These are phyloP conservation scores for Narthecium ossifragum DNA, from an alignment of 106 monocot species.

Conservation along the genomic window DNA sequence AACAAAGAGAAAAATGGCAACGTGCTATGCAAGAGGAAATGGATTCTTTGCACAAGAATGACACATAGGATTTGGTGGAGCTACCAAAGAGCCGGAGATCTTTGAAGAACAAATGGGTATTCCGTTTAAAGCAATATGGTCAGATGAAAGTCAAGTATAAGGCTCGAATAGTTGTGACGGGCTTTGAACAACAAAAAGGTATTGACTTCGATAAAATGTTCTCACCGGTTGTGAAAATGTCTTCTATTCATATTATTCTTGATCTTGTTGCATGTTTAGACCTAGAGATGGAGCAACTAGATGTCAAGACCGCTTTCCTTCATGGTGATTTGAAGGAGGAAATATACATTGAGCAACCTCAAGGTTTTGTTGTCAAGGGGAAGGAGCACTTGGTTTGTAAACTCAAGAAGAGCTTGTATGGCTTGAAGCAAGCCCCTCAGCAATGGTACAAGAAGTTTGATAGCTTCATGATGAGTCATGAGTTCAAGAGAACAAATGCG, in stretches of 20 bases:
- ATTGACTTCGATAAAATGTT: too few species aligned
- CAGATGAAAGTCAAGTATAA: too few species aligned
- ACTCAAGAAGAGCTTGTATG: slow-evolving; percentile 12
- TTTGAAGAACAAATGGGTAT: too few species aligned
- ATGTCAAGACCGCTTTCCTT: too few species aligned
- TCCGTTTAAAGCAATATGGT: too few species aligned
- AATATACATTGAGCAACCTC: slow-evolving; percentile 6
- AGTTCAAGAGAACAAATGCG: background rate
- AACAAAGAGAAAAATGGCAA: background rate
- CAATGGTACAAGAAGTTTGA: slow-evolving; percentile 4
- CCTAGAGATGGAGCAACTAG: too few species aligned
- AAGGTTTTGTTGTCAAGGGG: background rate
- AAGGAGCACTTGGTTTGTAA: slow-evolving; percentile 5
- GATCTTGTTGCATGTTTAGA: background rate
- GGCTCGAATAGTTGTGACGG: too few species aligned
- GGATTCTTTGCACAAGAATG: background rate
- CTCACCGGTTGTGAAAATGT: too few species aligned
- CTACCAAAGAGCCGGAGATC: background rate
- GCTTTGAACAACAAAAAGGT: too few species aligned
- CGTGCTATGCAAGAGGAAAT: too few species aligned
- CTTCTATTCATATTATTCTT: too few species aligned
- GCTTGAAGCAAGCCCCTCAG: background rate
- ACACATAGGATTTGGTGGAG: background rate
- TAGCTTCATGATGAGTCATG: background rate
- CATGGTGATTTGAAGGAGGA: slow-evolving; percentile 3